phyloP scores from a whole-genome alignment of 805 yeast species.

The Yarrowia bubula region DNA sequence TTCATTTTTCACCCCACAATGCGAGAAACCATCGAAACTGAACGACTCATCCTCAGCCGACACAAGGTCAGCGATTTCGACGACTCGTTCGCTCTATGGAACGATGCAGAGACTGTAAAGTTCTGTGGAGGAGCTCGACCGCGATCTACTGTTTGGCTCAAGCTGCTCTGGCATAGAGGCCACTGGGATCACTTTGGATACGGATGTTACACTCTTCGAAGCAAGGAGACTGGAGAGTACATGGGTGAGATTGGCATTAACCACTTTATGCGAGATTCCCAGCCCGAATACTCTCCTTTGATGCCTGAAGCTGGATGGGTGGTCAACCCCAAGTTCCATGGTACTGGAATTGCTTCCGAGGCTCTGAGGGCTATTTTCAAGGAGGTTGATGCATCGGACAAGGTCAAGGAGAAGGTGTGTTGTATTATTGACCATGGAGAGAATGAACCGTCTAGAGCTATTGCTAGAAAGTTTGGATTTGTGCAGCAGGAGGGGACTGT shows the following conservation, averaged over 20 bases:
- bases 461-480: conserved; percentile 16
- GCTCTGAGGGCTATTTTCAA: not conserved
- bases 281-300: conserved; percentile 1
- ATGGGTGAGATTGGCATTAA: conserved; percentile 5
- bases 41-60: not conserved
- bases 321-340: conserved; percentile 1
- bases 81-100: not conserved
- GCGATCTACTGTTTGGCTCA: conserved; percentile 6
- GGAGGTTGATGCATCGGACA: not conserved
- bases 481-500: not conserved
- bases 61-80: not conserved
- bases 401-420: not conserved
- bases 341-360: not conserved
- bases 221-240: conserved; percentile 4
- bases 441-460: not conserved
- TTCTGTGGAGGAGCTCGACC: conserved; percentile 12
- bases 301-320: conserved; percentile 23
- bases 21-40: not conserved
- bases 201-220: not conserved
- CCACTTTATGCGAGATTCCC: conserved; percentile 19
- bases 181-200: conserved; percentile 18
- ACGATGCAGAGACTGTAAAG: conserved; percentile 13
- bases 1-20: not conserved
- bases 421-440: conserved; percentile 1
- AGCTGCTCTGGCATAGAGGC: not conserved